Base-by-base conservation (phyloP, 192 early-diverging fungal genomes). In the Phlyctochytrium arcticum region DNA sequence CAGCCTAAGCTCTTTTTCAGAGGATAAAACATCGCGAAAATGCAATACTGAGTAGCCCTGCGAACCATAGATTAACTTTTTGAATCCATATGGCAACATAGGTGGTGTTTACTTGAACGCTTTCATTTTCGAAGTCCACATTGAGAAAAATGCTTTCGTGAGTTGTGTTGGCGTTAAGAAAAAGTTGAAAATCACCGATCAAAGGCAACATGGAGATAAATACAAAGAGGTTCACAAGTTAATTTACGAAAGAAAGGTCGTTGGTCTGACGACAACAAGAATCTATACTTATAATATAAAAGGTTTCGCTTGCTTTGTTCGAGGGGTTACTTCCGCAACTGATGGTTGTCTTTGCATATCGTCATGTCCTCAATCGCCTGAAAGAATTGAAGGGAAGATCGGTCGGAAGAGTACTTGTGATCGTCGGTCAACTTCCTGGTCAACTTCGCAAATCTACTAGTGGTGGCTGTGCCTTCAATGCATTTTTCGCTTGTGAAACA, bases 261-360 rank as follows among this genome's bases (percentile, higher is more conserved):
- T 15, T 36, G 27, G 4, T 32, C 7, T 9, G 15, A 24, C 26
- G 33, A 2, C 21, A 27, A 24, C 4, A 19, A 47, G 32, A 26
- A 7, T 7, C 36, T 21, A 68, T 68, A 68, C 66, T 68, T 68
- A 68, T 68, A 68, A 68, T 58, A 60, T 39, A 42, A 54, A 68
- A 24, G 55, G 66, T 42, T 68, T 68, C 12, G 24, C 27, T 27
- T 17, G 5, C 50, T 54, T 63, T 4, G 24, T 19, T 37, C 36
- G 49, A 17, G 59, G n/a, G 23, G 32, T 17, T 15, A 61, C 44
- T 31, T 61, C 59, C 32, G 24, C 39, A 48, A 5, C 48, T 8
- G 59, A 48, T 30, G 47, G 42, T 48, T 37, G 31, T 31, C 21
- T 46, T 61, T 61, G 59, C 59, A 61, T 61, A 19, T 17, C 59